Conservation (phyloP, 495 filamentous ascomycete species). For the Trichoderma reesei region DNA sequence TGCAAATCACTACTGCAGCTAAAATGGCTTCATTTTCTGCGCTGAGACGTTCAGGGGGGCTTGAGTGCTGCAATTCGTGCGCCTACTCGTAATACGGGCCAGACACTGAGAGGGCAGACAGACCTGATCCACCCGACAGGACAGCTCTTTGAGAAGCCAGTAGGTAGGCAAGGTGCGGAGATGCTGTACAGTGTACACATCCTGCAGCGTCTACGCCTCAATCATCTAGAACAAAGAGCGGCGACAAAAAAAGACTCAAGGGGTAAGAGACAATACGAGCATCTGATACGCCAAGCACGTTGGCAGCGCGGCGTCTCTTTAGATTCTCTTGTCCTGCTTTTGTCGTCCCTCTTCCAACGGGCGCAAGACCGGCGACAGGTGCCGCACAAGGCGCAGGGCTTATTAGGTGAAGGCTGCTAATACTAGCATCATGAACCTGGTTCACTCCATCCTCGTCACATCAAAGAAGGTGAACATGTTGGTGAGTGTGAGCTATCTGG, state of each 20-base stretch:
- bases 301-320: too few relatives aligned
- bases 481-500: background rate
- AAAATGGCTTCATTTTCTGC: background rate
- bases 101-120: background rate
- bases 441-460: background rate
- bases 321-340: background rate
- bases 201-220: too few relatives aligned
- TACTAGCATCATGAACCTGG: too few relatives aligned
- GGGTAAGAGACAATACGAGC: too few relatives aligned
- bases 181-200: too few relatives aligned
- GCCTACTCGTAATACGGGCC: too few relatives aligned
- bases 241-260: too few relatives aligned
- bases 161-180: too few relatives aligned
- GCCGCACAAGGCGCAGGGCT: background rate
- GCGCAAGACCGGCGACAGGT: background rate
- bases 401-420: background rate
- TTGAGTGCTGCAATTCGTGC: background rate
- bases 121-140: background rate
- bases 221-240: too few relatives aligned
- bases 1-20: constrained; percentile 9
- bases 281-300: too few relatives aligned
- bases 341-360: background rate
- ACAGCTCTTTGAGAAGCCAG: too few relatives aligned
- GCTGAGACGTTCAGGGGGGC: background rate
- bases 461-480: background rate